A percentile compares a stretch with the other conserved stretches of the same genome.
Evolutionary conservation across 306 rosid species (phyloP).

Genomic region (Albizia julibrissin): DNA sequence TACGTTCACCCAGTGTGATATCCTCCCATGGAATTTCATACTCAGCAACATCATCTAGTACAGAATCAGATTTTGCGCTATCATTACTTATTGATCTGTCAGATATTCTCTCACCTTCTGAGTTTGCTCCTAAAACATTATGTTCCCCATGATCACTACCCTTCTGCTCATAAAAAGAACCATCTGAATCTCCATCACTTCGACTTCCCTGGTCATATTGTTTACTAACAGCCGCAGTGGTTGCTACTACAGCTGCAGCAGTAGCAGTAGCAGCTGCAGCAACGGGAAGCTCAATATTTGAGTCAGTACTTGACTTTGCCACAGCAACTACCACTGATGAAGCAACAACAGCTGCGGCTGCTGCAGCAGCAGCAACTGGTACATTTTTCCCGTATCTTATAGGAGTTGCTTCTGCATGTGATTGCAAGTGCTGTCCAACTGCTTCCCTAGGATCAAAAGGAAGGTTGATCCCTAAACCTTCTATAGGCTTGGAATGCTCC

Average conservation of each 20-base stretch:
- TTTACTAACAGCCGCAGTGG: slow-evolving; percentile 90
- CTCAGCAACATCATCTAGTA: slow-evolving; percentile 91
- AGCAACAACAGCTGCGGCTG: slow-evolving; percentile 98
- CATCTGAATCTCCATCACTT: slow-evolving; percentile 69
- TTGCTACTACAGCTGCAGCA: slow-evolving; percentile 98
- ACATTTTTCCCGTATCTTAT: slow-evolving; percentile 72
- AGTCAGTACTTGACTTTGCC: slow-evolving; percentile 67
- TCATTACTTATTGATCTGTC: slow-evolving; percentile 77
- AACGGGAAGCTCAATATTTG: slow-evolving; percentile 81
- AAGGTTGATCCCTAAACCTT: slow-evolving; percentile 58
- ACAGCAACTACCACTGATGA: slow-evolving; percentile 92
- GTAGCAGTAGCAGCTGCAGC: slow-evolving; percentile 99
- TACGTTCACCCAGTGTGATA: slow-evolving; percentile 89
- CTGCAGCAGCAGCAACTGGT: slow-evolving; percentile 97
- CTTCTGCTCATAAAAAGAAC: slow-evolving; percentile 49
- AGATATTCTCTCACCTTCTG: slow-evolving; percentile 77
- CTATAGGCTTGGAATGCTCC: slow-evolving; percentile 57
- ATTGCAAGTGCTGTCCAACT: slow-evolving; percentile 45
- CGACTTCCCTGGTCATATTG: slow-evolving; percentile 75
- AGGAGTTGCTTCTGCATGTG: slow-evolving; percentile 55
- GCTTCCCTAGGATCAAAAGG: slow-evolving; percentile 56
- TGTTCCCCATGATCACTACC: slow-evolving; percentile 67
- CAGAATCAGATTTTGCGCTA: slow-evolving; percentile 76
- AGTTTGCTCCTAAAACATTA: slow-evolving; percentile 51
- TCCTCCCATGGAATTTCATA: slow-evolving; percentile 96